Conservation (phyloP, 2,329 filamentous ascomycete species). For the Phyllosticta capitalensis region DNA sequence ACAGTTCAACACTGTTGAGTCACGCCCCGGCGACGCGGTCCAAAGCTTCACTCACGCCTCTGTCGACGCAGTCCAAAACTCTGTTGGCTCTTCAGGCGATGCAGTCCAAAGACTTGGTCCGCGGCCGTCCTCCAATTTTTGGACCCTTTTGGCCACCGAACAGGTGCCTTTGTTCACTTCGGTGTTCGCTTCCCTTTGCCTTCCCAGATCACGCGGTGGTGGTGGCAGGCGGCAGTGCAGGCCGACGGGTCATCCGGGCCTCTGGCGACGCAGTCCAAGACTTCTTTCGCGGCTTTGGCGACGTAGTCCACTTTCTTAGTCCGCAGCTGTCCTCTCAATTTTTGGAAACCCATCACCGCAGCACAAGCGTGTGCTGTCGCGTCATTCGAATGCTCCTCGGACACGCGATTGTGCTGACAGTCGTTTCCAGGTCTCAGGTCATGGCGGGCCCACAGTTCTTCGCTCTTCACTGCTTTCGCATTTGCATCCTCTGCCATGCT, state of each 20-base stretch:
- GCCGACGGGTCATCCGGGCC: neutral
- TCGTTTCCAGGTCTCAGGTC: neutral
- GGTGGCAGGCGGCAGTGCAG: no score
- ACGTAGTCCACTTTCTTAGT: neutral
- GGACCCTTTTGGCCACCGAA: neutral
- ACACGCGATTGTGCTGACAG: neutral
- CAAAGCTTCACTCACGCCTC: neutral
- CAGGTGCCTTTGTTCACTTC: no score
- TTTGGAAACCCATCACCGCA: neutral
- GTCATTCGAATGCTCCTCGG: no score
- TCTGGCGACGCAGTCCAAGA: neutral
- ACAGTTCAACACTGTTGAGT: no score
- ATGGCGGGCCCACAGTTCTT: no score
- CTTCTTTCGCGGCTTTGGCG: neutral
- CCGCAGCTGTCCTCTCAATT: neutral
- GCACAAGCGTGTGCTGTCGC: neutral
- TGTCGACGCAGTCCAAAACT: neutral
- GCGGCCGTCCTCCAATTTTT: neutral
- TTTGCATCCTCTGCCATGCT: no score
- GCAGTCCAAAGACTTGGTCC: no score
- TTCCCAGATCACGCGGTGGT: no score
- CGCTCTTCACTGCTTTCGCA: no score
- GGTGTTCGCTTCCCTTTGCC: no score
- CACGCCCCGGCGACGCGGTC: no score
- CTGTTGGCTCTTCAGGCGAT: no score